These are phyloP conservation scores for Fraxinus platypoda DNA, from an alignment of 305 asterid species.

Conservation along the genomic window DNA sequence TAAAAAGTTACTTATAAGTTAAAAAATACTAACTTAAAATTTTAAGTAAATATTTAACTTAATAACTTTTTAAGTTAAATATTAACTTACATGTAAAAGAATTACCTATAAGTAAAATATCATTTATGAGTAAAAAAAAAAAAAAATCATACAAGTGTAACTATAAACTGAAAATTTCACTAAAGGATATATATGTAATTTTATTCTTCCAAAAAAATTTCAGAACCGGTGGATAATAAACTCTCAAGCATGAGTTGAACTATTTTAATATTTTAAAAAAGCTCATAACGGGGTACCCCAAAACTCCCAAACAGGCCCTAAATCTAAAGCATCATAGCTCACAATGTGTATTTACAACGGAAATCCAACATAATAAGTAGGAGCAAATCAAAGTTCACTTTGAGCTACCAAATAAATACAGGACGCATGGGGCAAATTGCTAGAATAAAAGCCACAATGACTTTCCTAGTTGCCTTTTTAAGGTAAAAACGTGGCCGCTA, in stretches of 20 bases:
- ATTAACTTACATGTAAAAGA: no score
- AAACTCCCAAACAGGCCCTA: neutral
- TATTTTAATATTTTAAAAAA: no score
- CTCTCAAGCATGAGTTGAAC: neutral
- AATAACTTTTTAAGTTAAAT: no score
- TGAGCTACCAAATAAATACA: neutral
- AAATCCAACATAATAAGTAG: slow-evolving; percentile 5
- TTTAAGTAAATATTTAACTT: no score
- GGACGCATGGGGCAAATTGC: neutral
- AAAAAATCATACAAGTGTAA: neutral
- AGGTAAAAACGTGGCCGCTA: neutral
- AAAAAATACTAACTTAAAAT: no score
- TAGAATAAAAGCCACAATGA: neutral
- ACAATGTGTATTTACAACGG: neutral
- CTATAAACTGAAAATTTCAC: neutral
- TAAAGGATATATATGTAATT: no score
- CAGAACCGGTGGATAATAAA: neutral
- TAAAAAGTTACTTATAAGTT: no score
- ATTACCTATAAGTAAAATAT: neutral
- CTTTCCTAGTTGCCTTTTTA: neutral
- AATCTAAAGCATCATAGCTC: neutral
- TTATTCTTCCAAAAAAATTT: no score
- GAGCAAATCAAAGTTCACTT: neutral
- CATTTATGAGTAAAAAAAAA: neutral
- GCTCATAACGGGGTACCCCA: no score